Base-by-base conservation (phyloP, 495 filamentous ascomycete species). In the Penicillium paradoxum region DNA sequence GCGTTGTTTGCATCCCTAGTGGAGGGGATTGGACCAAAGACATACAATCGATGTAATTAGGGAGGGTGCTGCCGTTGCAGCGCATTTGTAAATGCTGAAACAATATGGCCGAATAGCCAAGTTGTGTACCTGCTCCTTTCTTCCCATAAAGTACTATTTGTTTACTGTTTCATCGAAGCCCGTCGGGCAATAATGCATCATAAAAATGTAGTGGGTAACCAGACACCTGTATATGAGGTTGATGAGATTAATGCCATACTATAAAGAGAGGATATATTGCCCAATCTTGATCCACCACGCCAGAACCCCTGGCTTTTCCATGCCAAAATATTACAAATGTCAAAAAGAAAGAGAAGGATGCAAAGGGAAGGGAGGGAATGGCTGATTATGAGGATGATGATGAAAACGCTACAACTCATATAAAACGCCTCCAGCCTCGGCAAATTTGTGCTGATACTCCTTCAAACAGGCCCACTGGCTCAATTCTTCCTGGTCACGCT, bases 401-500 rank as follows among this genome's bases (percentile, higher is more conserved):
- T 32, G 29, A 32, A 29, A 44, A 44, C 24, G 25, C 46, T 56
- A 65, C 15, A 72, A 34, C 41, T 72, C 62, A 24, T 62, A 67
- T 18, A 83, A 74, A 21, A 70, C 29, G 18, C 81, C 84, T 2
- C 86, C 86, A 9, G 72, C 78, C 49, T 83, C 79, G n/a, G 80
- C 77, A 60, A 90, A 89, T 39, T 81, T 80, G 46, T 79, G 60
- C 69, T 91, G 89, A 51, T 85, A 84, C 45, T 88, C 82, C 46
- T 85, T 81, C 59, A 95, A 67, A 62, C 83, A 86, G 0, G 82
- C 81, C 89, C 89, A 95, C 44, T 78, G 76, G 33, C 79, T 72
- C 51, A 91, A 62, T 59, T 89, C 86, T 45, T 82, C 76, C 66
- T 91, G 87, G 42, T 91, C 89, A 21, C 85, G 83, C 39, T 82